Percentiles rank a stretch among this genome's conserved stretches.
Conservation (phyloP, 768 basidiomycete species). For the Rossbeevera mucosa region DNA sequence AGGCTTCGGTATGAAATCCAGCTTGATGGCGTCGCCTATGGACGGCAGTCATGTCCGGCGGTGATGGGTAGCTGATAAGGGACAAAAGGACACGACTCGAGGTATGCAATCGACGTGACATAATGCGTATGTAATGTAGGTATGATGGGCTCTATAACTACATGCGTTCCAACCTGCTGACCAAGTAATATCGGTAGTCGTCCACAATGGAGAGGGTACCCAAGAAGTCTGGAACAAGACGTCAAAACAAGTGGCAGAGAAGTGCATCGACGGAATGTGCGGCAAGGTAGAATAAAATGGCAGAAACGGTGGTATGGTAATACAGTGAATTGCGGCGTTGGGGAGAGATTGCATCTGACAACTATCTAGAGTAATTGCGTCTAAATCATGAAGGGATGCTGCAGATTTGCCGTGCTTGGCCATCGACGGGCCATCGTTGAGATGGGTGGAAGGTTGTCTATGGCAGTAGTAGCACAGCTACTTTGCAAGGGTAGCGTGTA, state of each 20-base stretch:
- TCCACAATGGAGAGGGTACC: constrained; percentile 20
- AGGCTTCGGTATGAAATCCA: constrained; percentile 3
- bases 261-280: background rate
- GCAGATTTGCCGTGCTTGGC: constrained; percentile 31
- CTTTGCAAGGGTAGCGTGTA: constrained; percentile 25
- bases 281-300: constrained; percentile 11
- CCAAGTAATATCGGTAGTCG: constrained; percentile 22
- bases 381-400: constrained; percentile 34
- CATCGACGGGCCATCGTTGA: constrained; percentile 36
- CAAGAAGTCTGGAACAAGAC: constrained; percentile 30
- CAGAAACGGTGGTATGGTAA: constrained; percentile 1
- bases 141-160: constrained; percentile 27
- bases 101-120: constrained; percentile 19
- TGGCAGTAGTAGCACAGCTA: constrained; percentile 29
- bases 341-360: constrained; percentile 8
- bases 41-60: constrained; percentile 2
- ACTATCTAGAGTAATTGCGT: constrained; percentile 7
- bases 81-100: background rate
- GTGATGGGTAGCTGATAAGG: constrained; percentile 9
- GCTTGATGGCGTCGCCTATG: background rate
- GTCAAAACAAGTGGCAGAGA: constrained; percentile 18
- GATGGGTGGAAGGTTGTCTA: constrained; percentile 33
- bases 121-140: constrained; percentile 25
- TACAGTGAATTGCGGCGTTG: constrained; percentile 15
- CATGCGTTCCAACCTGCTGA: constrained; percentile 31